Evolutionary conservation across 106 monocot species (phyloP), one percentile per base, ranked within the genome.

Genomic region (Platanthera guangdongensis): DNA sequence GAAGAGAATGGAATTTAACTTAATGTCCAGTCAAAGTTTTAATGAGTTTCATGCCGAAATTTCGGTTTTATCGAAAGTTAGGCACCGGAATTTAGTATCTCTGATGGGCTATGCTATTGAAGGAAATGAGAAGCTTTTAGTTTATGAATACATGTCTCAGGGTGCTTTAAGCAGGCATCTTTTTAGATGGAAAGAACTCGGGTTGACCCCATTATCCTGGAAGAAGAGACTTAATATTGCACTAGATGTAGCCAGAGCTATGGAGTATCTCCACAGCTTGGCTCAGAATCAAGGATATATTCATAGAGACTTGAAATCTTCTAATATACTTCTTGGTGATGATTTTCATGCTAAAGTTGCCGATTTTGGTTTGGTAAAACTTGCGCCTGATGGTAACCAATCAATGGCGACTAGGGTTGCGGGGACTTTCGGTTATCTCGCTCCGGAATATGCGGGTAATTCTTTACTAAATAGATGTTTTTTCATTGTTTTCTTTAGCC

Each of bases 361-460:
- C 8, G 90, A 90, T 48, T 90, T 90, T 81, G 90, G 90, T 15
- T 80, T 90, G 12, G 90, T 84, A 9, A 90, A 87, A 77, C 90
- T 90, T 68, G 85, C 86, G 4, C 90, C 90, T 6, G 80, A 90
- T 68, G 90, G 84, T n/a, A 78, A 86, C 39, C 51, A 78, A 72
- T 84, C 90, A 10, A 80, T 90, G n/a, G 90, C 73, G 0, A 90
- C 90, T 3, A 82, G 78, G 54, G 84, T 90, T 69, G 90, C 90
- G 49, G 90, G 90, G 5, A 90, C 90, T 32, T 90, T 90, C 80
- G 90, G 90, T 19, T 90, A 90, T 79, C 68, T 90, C 2, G 90
- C 90, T 78, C 90, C 90, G 10, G 90, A 90, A 70, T 90, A 90
- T 82, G 90, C 90, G 25, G 84, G 90, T 87, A 90, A 25, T 8